phyloP scores from a whole-genome alignment of 2,329 filamentous ascomycete species.

The Dothidotthia symphoricarpi region DNA sequence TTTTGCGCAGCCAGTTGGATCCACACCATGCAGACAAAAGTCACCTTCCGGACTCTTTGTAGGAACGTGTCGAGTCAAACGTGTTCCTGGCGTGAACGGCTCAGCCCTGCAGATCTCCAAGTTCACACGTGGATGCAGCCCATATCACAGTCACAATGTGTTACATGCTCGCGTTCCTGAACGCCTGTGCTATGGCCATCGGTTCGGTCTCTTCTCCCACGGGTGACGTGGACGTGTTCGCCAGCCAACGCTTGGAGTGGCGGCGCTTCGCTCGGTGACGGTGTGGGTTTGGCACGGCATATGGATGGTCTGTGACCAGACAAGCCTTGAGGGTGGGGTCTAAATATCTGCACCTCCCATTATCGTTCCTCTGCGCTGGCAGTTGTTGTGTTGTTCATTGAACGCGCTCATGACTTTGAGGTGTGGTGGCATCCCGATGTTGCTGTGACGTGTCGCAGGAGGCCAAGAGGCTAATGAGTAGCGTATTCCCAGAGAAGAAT shows the following conservation, averaged over 20 bases:
- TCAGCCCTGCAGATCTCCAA: conserved; percentile 29
- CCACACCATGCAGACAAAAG: conserved; percentile 6
- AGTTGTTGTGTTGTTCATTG: conserved; percentile 29
- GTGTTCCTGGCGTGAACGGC: conserved; percentile 26
- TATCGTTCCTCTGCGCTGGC: conserved; percentile 25
- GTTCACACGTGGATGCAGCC: conserved; percentile 25
- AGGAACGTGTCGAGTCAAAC: conserved; percentile 15
- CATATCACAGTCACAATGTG: conserved; percentile 27
- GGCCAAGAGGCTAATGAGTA: conserved; percentile 18
- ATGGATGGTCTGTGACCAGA: conserved; percentile 9
- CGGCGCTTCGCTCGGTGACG: conserved; percentile 14
- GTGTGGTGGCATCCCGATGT: conserved; percentile 19
- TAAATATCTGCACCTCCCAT: conserved; percentile 14
- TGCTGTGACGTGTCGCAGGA: conserved; percentile 25
- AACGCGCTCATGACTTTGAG: conserved; percentile 14
- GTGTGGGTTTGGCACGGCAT: conserved; percentile 4
- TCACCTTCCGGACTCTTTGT: conserved; percentile 9
- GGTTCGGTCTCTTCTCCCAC: conserved; percentile 18
- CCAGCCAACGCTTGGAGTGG: conserved; percentile 9
- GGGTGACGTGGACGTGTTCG: conserved; percentile 7
- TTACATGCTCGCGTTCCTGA: conserved; percentile 23
- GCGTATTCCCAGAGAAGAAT: conserved; percentile 10
- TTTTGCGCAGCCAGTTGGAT: conserved; percentile 12
- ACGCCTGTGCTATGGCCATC: conserved; percentile 27
- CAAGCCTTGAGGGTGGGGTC: conserved; percentile 19